phyloP scores from a whole-genome alignment of 106 monocot species.

The Gastrodia elata region DNA sequence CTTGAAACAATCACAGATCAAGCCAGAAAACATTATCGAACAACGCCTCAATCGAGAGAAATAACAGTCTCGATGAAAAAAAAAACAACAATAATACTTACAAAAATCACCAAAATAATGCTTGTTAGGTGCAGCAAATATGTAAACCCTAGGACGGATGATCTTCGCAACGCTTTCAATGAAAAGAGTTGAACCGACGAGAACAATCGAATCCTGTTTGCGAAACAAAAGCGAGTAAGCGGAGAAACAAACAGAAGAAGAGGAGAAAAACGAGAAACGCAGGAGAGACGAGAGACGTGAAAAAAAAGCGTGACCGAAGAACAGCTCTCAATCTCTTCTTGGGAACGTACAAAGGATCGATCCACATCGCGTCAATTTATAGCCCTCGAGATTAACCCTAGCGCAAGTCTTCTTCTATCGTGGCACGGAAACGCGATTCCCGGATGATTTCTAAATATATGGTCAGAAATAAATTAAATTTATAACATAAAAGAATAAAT shows the following conservation, averaged over 20 bases:
- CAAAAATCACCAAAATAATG: not conserved
- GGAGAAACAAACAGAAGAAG: not conserved
- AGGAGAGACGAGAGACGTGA: not conserved
- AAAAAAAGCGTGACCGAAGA: not conserved
- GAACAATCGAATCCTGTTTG: not conserved
- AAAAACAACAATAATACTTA: not conserved
- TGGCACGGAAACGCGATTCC: not conserved
- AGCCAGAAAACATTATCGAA: not conserved
- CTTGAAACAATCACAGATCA: not conserved
- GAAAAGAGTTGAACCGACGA: not conserved
- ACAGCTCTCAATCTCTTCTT: not conserved
- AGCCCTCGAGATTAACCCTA: not conserved
- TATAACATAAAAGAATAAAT: too few relatives aligned
- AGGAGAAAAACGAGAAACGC: not conserved
- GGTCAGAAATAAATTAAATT: too few relatives aligned
- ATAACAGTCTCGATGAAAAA: not conserved
- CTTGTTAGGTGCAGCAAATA: not conserved
- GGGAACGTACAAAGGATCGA: not conserved
- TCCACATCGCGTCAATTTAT: not conserved
- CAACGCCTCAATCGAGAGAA: not conserved
- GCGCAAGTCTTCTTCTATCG: not conserved
- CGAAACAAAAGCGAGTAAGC: not conserved
- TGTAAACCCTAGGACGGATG: not conserved
- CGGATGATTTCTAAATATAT: not conserved
- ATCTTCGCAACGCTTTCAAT: not conserved